Conservation (phyloP, 495 filamentous ascomycete genomes). For the Oleoguttula mirabilis region DNA sequence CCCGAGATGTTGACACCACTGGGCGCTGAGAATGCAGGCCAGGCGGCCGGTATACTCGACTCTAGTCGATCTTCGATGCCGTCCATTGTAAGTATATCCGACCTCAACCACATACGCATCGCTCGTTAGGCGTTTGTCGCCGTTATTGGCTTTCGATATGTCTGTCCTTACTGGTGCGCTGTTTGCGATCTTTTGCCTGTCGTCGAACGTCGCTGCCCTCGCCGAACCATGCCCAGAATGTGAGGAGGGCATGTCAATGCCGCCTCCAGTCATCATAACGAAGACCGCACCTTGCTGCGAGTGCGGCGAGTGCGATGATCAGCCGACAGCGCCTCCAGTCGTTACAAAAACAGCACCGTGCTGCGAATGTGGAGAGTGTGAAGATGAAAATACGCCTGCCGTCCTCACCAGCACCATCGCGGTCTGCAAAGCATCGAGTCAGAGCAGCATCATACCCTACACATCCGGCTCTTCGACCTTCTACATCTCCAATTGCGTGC, state of each 20-base stretch:
- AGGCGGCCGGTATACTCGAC: not conserved
- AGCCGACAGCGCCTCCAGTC: not conserved
- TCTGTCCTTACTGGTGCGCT: conserved; percentile 1
- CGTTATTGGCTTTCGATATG: too few relatives aligned
- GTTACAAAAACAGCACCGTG: conserved; percentile 5
- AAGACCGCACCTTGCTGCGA: conserved; percentile 7
- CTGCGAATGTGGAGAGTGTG: conserved; percentile 12
- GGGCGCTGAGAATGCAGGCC: not conserved
- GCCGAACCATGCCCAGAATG: conserved; percentile 5
- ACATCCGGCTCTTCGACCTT: conserved; percentile 5
- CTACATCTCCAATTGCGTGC: conserved; percentile 3
- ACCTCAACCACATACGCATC: not conserved
- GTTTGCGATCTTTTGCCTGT: not conserved
- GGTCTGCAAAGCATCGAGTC: not conserved
- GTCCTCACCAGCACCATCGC: conserved; percentile 4
- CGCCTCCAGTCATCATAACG: not conserved
- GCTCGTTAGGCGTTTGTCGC: not conserved
- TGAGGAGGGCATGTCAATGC: not conserved
- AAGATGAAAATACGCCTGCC: not conserved
- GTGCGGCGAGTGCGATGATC: conserved; percentile 6
- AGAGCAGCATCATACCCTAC: conserved; percentile 6
- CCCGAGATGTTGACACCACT: conserved; percentile 5
- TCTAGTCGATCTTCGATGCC: not conserved
- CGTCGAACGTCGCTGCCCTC: not conserved
- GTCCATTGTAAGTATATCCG: not conserved